phyloP scores from a whole-genome alignment of 2,329 filamentous ascomycete genomes.

The Sporothrix dimorphospora region DNA sequence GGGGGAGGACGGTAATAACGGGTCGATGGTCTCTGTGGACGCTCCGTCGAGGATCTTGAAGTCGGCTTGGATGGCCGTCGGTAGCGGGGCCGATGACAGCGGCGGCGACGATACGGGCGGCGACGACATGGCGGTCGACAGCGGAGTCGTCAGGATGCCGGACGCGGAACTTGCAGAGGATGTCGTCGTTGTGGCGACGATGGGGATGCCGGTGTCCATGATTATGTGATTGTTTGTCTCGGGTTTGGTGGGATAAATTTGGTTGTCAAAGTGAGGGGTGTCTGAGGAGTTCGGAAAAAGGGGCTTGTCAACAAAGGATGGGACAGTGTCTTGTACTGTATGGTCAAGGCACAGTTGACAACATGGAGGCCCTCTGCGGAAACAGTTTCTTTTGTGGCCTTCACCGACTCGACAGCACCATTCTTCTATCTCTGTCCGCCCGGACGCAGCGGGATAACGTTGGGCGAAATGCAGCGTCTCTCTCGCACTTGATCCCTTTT shows the following conservation, averaged over 20 bases:
- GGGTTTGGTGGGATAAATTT: not conserved
- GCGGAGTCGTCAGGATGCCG: not conserved
- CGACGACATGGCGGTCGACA: not conserved
- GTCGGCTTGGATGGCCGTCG: not conserved
- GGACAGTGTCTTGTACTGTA: slow-evolving; percentile 6
- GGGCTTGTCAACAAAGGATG: slow-evolving; percentile 7
- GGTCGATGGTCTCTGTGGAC: not conserved
- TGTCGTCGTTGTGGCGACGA: not conserved
- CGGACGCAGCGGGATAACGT: not conserved
- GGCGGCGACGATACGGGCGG: slow-evolving; percentile 2
- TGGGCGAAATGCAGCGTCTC: not conserved
- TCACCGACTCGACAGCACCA: not conserved
- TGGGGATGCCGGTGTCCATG: not conserved
- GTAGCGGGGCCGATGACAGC: not conserved
- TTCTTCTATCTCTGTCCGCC: not conserved
- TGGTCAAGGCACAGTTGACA: not conserved
- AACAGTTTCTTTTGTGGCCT: not conserved
- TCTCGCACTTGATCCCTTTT: not conserved
- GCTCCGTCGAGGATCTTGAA: not conserved
- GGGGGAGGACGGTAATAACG: not conserved
- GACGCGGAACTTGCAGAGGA: not conserved
- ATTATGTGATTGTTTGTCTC: not conserved
- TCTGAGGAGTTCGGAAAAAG: slow-evolving; percentile 2
- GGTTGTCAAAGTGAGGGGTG: not conserved
- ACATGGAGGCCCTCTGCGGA: not conserved